Evolutionary conservation across 345 rosid genomes (phyloP), one percentile per base, ranked within the genome.

Genomic region (Eucalyptus curtisii): DNA sequence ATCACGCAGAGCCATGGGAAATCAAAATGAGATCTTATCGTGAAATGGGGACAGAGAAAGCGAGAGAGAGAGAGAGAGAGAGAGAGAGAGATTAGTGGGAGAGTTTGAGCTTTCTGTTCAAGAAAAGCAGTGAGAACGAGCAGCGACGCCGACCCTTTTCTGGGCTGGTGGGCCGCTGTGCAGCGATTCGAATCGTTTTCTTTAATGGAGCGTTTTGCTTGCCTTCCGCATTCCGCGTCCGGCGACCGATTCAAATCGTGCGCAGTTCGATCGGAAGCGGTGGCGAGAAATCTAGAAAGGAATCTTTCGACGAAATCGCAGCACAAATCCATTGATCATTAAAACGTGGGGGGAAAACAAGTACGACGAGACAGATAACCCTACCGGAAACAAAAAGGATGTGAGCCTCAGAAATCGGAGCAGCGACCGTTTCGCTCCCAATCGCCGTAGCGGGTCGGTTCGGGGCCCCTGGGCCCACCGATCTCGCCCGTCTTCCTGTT

Each of bases 381-480:
- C 82, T 20, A 40, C 82, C 82, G 82, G 47, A 55, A 55, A 55
- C 27, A 40, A 76, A 10, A 37, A 31, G 12, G 4, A 47, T 19
- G 61, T 6, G 1, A 25, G 0, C 4, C 84, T 95, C 91, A 96
- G 90, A 97, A 96, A 93, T 97, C 99, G 68, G 85, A 95, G 95
- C 99, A 97, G 55, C 99, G 98, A 61, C 99, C 99, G 37, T 93
- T 93, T 24, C 94, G 96, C 90, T 97, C 99, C 99, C 99, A 97
- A 90, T 96, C 99, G 64, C 99, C 99, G 92, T 93, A 97, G 3
- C 99, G 95, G 87, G 99, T 97, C 27, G 99, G 99, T 86, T 97
- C 99, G 42, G 97, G 99, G 17, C 98, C 98, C 86, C 89, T 91
- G 30, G 99, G 98, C 7, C 99, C 99, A 61, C 97, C 98, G 80